phyloP scores from a whole-genome alignment of 2,329 filamentous ascomycete genomes.

The Penicillium sp. region DNA sequence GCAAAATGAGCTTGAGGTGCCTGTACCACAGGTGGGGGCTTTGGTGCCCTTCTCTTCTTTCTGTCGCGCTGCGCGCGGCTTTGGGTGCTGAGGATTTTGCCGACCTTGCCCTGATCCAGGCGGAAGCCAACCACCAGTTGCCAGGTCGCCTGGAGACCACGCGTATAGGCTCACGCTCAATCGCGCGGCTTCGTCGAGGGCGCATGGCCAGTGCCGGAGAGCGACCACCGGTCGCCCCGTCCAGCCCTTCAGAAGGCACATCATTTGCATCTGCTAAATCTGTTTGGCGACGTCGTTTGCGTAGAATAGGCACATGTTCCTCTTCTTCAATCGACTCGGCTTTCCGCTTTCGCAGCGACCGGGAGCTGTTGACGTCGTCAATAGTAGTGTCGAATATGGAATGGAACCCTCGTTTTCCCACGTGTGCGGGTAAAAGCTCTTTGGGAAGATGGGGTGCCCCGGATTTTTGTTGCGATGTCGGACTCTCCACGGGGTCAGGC shows the following conservation, averaged over 20 bases:
- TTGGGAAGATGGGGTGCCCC: slow-evolving; percentile 63
- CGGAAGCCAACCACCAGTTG: slow-evolving; percentile 56
- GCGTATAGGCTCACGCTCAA: slow-evolving; percentile 39
- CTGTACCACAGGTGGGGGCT: slow-evolving; percentile 38
- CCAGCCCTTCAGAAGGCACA: slow-evolving; percentile 17
- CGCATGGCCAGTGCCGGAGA: slow-evolving; percentile 55
- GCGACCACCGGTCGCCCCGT: slow-evolving; percentile 11
- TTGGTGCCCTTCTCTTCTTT: slow-evolving; percentile 43
- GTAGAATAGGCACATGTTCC: slow-evolving; percentile 43
- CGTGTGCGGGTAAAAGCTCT: slow-evolving; percentile 66
- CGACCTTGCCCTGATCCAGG: slow-evolving; percentile 55
- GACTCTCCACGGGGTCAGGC: slow-evolving; percentile 26
- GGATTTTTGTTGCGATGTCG: slow-evolving; percentile 45
- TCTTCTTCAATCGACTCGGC: slow-evolving; percentile 64
- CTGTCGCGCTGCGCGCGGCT: slow-evolving; percentile 51
- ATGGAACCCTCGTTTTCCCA: slow-evolving; percentile 62
- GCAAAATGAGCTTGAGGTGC: slow-evolving; percentile 53
- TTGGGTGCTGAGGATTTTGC: slow-evolving; percentile 54
- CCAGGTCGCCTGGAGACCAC: slow-evolving; percentile 39
- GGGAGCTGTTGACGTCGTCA: slow-evolving; percentile 70
- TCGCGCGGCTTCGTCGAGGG: slow-evolving; percentile 51
- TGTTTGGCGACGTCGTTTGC: slow-evolving; percentile 42
- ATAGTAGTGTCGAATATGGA: slow-evolving; percentile 70
- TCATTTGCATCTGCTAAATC: slow-evolving; percentile 22
- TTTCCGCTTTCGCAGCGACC: slow-evolving; percentile 77